Evolutionary conservation across 1,139 yeast genomes (phyloP), one percentile per base, ranked within the genome.

Genomic region (Insectozyma bohioensis): DNA sequence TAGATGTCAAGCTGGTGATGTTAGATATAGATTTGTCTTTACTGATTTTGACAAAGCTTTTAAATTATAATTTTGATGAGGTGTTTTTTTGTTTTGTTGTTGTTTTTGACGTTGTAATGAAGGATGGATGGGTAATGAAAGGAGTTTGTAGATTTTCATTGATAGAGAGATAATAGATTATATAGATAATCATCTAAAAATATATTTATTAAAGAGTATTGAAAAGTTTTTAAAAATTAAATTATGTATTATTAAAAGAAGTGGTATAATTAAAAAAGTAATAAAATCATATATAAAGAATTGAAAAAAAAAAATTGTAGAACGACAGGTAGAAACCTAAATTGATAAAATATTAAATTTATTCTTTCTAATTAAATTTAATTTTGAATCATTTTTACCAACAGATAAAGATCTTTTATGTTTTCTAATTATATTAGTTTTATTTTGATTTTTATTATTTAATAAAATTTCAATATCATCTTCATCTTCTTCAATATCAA

Each of bases 1-100:
- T 20, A 58, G 65, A 45, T 49, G 56, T 30, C 51, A 49, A 11
- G 56, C 42, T 38, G 78, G 79, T 47, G 80, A 79, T 41, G 82
- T 77, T 36, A 72, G 73, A 45, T 82, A 79, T 55, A 75, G 87
- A 63, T 72, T 78, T 49, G 80, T 80, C 7, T 61, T 81, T 48
- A 72, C 75, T 34, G 79, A 73, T 17, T 73, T 63, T 51, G 77
- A 76, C 41, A 64, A 75, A 52, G 67, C 61, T 4, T 66, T 66
- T 24, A 30, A 33, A 27, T 28, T 16, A 26, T 19, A 18, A 24
- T 24, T 4, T 7, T 12, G 26, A 13, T 24, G 26, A 15, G 5
- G 23, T 7, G 23, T 20, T 20, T 7, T 20, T 7, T 8, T 7
- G 23, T 20, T 20, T 7, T n/a, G 23, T 7, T 20, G 23, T 20